phyloP scores from a whole-genome alignment of 2,329 filamentous ascomycete species.

The Penicillium vulpinum region DNA sequence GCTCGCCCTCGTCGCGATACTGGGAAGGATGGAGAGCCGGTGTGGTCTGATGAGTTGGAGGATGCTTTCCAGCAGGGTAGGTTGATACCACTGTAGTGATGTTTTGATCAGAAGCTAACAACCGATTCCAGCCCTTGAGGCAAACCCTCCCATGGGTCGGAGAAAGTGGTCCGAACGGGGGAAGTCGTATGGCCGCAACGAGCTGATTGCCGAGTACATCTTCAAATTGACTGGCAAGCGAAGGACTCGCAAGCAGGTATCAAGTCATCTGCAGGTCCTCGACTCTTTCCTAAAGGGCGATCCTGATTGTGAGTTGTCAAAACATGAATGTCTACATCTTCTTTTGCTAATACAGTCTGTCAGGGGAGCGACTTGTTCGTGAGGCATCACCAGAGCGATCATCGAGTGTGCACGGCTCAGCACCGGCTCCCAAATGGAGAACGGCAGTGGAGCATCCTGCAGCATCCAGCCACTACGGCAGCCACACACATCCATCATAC shows the following conservation, averaged over 20 bases:
- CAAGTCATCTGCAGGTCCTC: constrained; percentile 64
- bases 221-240: constrained; percentile 54
- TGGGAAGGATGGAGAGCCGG: constrained; percentile 45
- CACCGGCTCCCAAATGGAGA: constrained; percentile 35
- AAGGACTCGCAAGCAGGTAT: constrained; percentile 61
- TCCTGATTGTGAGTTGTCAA: constrained; percentile 49
- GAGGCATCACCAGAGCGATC: constrained; percentile 37
- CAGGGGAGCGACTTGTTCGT: constrained; percentile 43
- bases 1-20: constrained; percentile 45
- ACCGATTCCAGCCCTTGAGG: constrained; percentile 48
- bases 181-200: constrained; percentile 60
- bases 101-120: constrained; percentile 13
- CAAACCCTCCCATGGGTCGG: constrained; percentile 59
- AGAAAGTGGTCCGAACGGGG: constrained; percentile 54
- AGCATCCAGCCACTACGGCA: constrained; percentile 31
- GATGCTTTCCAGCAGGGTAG: constrained; percentile 51
- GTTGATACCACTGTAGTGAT: not conserved
- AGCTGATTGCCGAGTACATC: constrained; percentile 62
- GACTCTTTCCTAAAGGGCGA: constrained; percentile 57
- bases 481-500: constrained; percentile 29
- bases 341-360: not conserved
- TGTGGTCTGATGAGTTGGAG: constrained; percentile 50
- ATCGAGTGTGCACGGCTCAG: constrained; percentile 32
- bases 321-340: not conserved
- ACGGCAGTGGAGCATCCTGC: constrained; percentile 35